These are phyloP conservation scores for Dioscorea alata DNA, from an alignment of 106 monocot species.

Conservation along the genomic window DNA sequence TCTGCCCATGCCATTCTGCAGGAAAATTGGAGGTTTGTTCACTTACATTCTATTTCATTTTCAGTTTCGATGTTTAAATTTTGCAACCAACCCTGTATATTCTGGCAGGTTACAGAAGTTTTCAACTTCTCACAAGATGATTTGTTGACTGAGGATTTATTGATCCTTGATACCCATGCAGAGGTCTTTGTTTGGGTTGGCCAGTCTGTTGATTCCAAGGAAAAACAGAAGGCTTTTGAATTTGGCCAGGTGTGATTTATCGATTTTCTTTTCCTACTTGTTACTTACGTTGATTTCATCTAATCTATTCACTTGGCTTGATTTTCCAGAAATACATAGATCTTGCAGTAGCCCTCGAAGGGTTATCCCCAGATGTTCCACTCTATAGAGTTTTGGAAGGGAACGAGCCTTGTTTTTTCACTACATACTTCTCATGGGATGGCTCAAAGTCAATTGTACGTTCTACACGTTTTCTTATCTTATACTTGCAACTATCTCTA, in stretches of 20 bases:
- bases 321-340: conserved; percentile 77
- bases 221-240: conserved; percentile 79
- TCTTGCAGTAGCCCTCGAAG: conserved; percentile 59
- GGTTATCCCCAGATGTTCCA: conserved; percentile 68
- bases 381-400: conserved; percentile 91
- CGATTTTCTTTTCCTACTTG: conserved; percentile 1
- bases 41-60: conserved; percentile 2
- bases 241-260: conserved; percentile 42
- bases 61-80: too few relatives aligned
- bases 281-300: conserved; percentile 5
- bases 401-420: conserved; percentile 95
- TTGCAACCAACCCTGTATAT: too few relatives aligned
- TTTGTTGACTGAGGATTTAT: conserved; percentile 78
- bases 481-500: background rate
- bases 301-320: background rate
- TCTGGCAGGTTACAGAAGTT: conserved; percentile 59
- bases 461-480: background rate
- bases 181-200: conserved; percentile 98
- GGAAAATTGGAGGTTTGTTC: conserved; percentile 83
- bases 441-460: conserved; percentile 59
- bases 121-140: conserved; percentile 95
- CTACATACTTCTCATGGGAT: conserved; percentile 83
- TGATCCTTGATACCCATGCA: conserved; percentile 78
- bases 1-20: conserved; percentile 11
- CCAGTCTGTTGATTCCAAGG: conserved; percentile 66